Conservation (phyloP, 768 basidiomycete genomes). For the Gloeostereum incarnatum region DNA sequence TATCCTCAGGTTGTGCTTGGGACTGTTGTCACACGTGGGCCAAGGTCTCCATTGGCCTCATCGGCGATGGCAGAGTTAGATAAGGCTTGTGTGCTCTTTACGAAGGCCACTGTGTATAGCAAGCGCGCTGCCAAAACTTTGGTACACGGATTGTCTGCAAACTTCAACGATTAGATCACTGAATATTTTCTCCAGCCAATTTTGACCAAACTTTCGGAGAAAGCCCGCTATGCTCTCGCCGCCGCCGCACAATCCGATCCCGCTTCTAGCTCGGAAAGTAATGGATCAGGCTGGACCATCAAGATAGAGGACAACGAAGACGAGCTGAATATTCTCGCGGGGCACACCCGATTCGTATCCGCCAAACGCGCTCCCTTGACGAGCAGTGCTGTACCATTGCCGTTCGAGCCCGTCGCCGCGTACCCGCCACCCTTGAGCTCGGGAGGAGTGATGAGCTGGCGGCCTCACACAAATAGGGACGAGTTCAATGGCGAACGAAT, state of each 20-base stretch:
- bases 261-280: constrained; percentile 14
- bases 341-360: constrained; percentile 54
- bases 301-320: constrained; percentile 50
- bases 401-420: too few species aligned
- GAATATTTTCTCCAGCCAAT: constrained; percentile 34
- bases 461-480: too few species aligned
- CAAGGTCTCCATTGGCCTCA: constrained; percentile 55
- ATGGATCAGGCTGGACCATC: constrained; percentile 40
- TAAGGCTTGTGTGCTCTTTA: constrained; percentile 56
- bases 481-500: too few species aligned
- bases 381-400: too few species aligned
- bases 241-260: constrained; percentile 29
- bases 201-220: constrained; percentile 50
- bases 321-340: constrained; percentile 62
- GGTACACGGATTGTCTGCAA: constrained; percentile 19
- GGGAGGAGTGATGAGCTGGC: too few species aligned
- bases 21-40: constrained; percentile 68
- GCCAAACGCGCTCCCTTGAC: constrained; percentile 21
- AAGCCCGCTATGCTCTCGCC: constrained; percentile 50
- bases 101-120: constrained; percentile 47
- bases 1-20: constrained; percentile 60
- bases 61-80: constrained; percentile 66
- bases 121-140: constrained; percentile 58
- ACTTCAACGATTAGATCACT: background rate
- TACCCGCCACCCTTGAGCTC: too few species aligned